Evolutionary conservation across 2,329 filamentous ascomycete genomes (phyloP).

Genomic region (Cladosporium sphaerospermum): DNA sequence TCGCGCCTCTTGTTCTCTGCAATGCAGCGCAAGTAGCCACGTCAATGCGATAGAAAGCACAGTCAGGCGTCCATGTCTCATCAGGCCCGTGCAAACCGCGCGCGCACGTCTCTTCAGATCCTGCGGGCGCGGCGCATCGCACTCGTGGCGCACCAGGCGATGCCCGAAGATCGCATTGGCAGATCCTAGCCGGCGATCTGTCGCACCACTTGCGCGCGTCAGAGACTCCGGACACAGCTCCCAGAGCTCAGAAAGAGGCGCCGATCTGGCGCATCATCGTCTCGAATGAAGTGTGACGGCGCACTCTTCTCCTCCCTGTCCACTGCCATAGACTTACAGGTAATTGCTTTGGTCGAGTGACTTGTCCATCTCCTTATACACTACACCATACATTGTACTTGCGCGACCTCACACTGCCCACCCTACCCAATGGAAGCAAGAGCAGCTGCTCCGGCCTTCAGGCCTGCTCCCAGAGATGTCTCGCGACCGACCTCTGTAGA

Average conservation of each 20-base stretch:
- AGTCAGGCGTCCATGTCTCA: no score
- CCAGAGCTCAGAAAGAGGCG: conserved; percentile 3
- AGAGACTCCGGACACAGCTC: conserved; percentile 1
- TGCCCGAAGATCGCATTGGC: background rate
- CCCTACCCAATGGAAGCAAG: background rate
- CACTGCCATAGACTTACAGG: background rate
- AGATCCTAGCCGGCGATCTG: background rate
- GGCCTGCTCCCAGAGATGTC: conserved; percentile 2
- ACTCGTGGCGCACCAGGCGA: no score
- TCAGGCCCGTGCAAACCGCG: no score
- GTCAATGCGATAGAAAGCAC: no score
- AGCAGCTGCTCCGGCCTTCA: conserved; percentile 2
- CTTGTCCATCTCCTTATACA: no score
- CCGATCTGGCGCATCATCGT: background rate
- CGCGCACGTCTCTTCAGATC: no score
- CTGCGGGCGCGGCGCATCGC: no score
- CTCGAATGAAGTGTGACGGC: background rate
- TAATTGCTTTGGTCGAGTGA: no score
- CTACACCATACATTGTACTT: no score
- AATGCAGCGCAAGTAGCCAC: no score
- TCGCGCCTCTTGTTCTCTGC: no score
- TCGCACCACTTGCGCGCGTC: background rate
- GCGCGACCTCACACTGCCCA: no score
- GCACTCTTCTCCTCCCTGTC: background rate
- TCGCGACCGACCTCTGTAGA: background rate